Evolutionary conservation across 2,329 filamentous ascomycete genomes (phyloP), one percentile per base, ranked within the genome.

Genomic region (Stemphylium lycopersici): DNA sequence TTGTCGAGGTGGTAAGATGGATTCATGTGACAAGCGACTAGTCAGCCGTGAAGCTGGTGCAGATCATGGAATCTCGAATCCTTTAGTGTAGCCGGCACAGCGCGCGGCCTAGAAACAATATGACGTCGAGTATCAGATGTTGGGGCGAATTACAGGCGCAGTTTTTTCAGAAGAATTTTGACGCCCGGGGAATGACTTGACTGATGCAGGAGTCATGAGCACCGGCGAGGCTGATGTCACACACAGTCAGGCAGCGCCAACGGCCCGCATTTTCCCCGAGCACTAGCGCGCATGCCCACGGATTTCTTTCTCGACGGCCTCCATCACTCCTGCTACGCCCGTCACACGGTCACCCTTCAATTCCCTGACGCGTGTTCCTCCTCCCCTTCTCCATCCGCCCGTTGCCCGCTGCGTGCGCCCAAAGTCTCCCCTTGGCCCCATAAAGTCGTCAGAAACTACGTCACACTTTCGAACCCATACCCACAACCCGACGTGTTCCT

Each of bases 391-490:
- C 37, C 24, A 51, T 40, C 55, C 51, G 56, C 63, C 64, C 61
- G 61, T 63, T 62, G 65, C 63, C 26, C 65, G 67, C 67, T 69
- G 66, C 62, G 65, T 71, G 69, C 65, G 63, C 63, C 67, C 52
- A 58, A 51, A 66, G 64, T 70, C 67, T 71, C 65, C 66, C 56
- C 54, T 52, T 62, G 62, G 58, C 58, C 59, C 39, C 48, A 48
- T 24, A 48, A 62, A 62, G 45, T 24, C 43, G 44, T 48, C 52
- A 58, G 47, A 58, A 59, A 57, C 61, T 67, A 70, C 69, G 67
- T 73, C 68, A 68, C 55, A 53, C 53, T 55, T 52, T 51, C 55
- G 34, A 52, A 49, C 55, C 49, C 55, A 61, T 50, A 55, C 37
- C 52, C 52, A 55, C 48, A 51, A 51, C 56, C 54, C 58, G 65